phyloP scores from a whole-genome alignment of 805 yeast species.

The Wickerhamiella galacta region DNA sequence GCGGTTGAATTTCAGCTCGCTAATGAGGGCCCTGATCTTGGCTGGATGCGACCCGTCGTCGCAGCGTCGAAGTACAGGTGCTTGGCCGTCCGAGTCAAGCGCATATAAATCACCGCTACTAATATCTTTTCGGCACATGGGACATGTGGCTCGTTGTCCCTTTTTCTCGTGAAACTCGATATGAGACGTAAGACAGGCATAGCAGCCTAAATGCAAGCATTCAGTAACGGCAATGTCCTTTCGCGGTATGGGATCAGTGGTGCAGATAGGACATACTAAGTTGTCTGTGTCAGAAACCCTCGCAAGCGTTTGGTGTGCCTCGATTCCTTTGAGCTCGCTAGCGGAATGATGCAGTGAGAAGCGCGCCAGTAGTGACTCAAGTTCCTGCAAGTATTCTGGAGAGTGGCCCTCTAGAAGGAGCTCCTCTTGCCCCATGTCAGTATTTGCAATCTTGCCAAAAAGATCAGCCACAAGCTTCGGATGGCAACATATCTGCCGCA shows the following conservation, averaged over 20 bases:
- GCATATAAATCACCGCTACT: constrained; percentile 34
- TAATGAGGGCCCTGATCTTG: constrained; percentile 51
- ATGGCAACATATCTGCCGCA: constrained; percentile 84
- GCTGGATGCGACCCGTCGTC: constrained; percentile 36
- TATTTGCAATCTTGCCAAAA: constrained; percentile 14
- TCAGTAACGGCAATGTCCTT: constrained; percentile 44
- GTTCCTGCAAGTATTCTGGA: constrained; percentile 6
- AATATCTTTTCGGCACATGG: constrained; percentile 51
- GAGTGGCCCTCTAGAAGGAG: too few relatives aligned
- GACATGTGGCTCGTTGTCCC: constrained; percentile 41
- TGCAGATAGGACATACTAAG: constrained; percentile 75
- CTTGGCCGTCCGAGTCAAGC: constrained; percentile 16
- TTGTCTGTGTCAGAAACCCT: too few relatives aligned
- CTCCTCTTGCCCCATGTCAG: constrained; percentile 8
- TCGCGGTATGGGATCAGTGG: constrained; percentile 42
- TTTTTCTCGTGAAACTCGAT: constrained; percentile 45
- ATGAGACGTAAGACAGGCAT: constrained; percentile 56
- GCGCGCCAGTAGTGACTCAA: constrained; percentile 6
- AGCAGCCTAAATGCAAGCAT: constrained; percentile 72
- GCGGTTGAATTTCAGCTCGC: constrained; percentile 38
- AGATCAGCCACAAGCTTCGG: constrained; percentile 48
- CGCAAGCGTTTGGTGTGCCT: too few relatives aligned
- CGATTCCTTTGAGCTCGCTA: too few relatives aligned
- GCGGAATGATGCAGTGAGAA: too few relatives aligned
- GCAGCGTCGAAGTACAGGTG: constrained; percentile 17